These are phyloP conservation scores for Melaleuca alternifolia DNA, from an alignment of 345 rosid species.

Conservation along the genomic window DNA sequence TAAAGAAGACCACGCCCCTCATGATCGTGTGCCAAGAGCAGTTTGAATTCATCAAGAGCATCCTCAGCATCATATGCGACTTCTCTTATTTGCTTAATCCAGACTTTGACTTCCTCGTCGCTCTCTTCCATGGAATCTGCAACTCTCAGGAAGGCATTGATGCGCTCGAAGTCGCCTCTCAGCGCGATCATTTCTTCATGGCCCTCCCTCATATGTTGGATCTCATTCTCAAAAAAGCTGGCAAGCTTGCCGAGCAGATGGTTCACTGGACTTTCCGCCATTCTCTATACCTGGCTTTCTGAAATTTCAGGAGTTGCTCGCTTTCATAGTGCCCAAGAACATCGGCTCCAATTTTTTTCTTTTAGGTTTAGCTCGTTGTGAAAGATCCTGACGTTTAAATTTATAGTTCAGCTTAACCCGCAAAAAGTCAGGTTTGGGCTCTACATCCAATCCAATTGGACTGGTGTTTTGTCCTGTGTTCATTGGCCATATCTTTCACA, in stretches of 20 bases:
- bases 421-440: not conserved
- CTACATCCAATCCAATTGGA: not conserved
- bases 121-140: constrained; percentile 15
- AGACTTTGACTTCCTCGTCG: constrained; percentile 8
- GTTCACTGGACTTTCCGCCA: not conserved
- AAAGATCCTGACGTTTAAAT: not conserved
- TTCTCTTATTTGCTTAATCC: constrained; percentile 27
- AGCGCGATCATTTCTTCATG: not conserved
- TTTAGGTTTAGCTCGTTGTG: not conserved
- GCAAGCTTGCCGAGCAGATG: not conserved
- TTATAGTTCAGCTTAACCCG: not conserved
- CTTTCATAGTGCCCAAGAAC: not conserved
- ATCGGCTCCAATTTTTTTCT: not conserved
- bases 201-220: not conserved
- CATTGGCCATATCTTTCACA: not conserved
- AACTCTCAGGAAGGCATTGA: constrained; percentile 12
- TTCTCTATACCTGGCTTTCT: not conserved
- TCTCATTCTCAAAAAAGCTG: not conserved
- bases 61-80: constrained; percentile 23
- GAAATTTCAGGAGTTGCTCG: not conserved
- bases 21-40: constrained; percentile 5
- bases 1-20: constrained; percentile 3
- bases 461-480: not conserved
- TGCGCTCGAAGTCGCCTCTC: constrained; percentile 17
- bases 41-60: constrained; percentile 17